phyloP scores from a whole-genome alignment of 2,329 filamentous ascomycete species.

The Trichoderma sp. region DNA sequence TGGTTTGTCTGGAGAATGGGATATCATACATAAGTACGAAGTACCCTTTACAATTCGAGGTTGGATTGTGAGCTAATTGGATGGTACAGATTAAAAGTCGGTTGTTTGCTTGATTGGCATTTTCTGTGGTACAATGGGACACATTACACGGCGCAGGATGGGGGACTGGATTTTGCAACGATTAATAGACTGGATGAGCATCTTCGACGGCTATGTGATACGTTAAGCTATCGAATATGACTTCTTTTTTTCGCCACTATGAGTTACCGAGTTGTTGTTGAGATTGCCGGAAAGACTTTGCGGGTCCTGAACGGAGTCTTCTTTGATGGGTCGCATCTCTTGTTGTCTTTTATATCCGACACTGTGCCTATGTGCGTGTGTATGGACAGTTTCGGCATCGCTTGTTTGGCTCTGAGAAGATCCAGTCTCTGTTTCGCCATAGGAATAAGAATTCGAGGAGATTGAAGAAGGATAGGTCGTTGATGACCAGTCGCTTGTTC shows the following conservation, averaged over 20 bases:
- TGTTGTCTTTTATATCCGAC: neutral
- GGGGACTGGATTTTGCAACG: neutral
- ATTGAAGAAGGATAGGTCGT: neutral
- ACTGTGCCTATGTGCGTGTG: neutral
- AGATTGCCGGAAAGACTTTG: neutral
- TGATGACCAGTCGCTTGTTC: neutral
- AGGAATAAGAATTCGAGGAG: neutral
- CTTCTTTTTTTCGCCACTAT: neutral
- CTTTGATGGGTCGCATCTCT: neutral
- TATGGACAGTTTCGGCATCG: neutral
- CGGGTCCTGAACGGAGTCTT: neutral
- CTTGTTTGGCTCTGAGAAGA: neutral
- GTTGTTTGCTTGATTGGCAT: constrained; percentile 8
- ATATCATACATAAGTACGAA: neutral
- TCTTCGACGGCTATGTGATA: neutral
- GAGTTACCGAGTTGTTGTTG: neutral
- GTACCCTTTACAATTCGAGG: neutral
- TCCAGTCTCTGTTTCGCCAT: neutral
- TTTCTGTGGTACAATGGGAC: constrained; percentile 13
- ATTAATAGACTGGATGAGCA: neutral
- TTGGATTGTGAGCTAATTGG: neutral
- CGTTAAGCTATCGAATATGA: neutral
- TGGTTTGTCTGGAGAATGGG: neutral
- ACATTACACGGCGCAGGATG: constrained; percentile 11
- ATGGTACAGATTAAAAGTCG: neutral